Conservation (phyloP, 306 rosid species). For the Canavalia gladiata region DNA sequence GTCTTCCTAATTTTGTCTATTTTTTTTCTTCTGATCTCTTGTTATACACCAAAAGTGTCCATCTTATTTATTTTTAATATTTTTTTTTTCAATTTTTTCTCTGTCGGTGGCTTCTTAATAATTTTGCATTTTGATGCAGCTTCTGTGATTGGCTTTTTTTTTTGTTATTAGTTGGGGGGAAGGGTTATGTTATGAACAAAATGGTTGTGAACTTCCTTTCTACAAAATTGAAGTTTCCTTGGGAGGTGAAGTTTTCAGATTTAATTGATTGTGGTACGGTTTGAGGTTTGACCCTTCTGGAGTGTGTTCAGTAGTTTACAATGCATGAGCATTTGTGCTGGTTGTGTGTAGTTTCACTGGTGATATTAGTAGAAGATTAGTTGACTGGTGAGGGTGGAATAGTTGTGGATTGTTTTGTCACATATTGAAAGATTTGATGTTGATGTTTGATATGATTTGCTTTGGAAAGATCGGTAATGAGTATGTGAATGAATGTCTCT, state of each 20-base stretch:
- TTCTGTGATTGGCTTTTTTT: not conserved
- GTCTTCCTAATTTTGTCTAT: not conserved
- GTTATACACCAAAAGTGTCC: conserved; percentile 2
- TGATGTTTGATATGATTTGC: conserved; percentile 37
- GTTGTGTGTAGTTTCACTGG: conserved; percentile 22
- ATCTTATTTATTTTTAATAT: not conserved
- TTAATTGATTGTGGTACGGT: conserved; percentile 27
- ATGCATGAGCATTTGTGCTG: conserved; percentile 7
- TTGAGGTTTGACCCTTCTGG: conserved; percentile 41
- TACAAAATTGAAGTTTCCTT: not conserved
- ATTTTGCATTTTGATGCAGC: conserved; percentile 37
- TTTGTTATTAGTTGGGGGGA: not conserved
- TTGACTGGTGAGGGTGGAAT: conserved; percentile 31
- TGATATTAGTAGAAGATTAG: not conserved
- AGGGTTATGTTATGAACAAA: not conserved
- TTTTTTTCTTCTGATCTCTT: conserved; percentile 32
- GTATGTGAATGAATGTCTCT: conserved; percentile 32
- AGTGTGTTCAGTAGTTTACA: conserved; percentile 19
- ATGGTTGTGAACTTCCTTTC: conserved; percentile 3
- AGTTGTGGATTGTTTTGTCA: conserved; percentile 34
- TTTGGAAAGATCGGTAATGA: conserved; percentile 15
- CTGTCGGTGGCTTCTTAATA: conserved; percentile 43
- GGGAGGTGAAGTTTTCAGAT: conserved; percentile 37
- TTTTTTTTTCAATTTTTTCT: not conserved
- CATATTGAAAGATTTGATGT: conserved; percentile 43